Conservation (phyloP, 2,329 filamentous ascomycete genomes). For the Aspergillus floridensis region DNA sequence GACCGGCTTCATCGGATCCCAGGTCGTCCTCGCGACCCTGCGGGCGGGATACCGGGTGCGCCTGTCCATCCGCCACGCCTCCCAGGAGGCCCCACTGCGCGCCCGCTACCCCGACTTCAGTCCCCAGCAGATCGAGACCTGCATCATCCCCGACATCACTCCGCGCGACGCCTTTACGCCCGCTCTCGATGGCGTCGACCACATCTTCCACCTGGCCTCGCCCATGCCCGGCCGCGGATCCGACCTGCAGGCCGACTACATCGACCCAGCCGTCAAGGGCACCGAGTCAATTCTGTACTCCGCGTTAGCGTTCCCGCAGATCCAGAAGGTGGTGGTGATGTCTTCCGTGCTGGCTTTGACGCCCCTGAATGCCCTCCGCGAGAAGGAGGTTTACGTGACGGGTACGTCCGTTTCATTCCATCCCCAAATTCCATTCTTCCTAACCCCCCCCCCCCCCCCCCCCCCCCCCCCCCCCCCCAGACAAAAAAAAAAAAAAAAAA, state of each 20-base stretch:
- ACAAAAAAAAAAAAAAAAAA: no score
- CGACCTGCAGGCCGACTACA: slow-evolving; percentile 4
- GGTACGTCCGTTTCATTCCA: neutral
- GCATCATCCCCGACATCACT: slow-evolving; percentile 19
- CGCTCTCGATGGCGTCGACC: slow-evolving; percentile 16
- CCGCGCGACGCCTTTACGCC: slow-evolving; percentile 6
- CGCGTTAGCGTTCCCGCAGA: neutral
- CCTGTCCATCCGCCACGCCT: slow-evolving; percentile 16
- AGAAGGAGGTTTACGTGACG: neutral
- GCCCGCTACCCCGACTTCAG: slow-evolving; percentile 6
- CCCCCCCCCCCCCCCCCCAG: no score
- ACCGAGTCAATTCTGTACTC: slow-evolving; percentile 1
- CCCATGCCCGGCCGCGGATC: slow-evolving; percentile 12
- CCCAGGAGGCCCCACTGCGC: slow-evolving; percentile 13
- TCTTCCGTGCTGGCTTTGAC: slow-evolving; percentile 3
- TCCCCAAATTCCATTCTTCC: no score
- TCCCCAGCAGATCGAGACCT: slow-evolving; percentile 13
- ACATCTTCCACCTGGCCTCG: slow-evolving; percentile 23
- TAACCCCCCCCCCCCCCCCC: neutral
- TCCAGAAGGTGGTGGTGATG: slow-evolving; percentile 10
- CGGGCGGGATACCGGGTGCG: slow-evolving; percentile 20
- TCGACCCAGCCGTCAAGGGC: slow-evolving; percentile 6
- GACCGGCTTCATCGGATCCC: slow-evolving; percentile 25
- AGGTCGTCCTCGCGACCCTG: slow-evolving; percentile 11
- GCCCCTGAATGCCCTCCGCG: neutral